Conservation (phyloP, 1,284 basidiomycete genomes). For the Tilletiaria anomala region DNA sequence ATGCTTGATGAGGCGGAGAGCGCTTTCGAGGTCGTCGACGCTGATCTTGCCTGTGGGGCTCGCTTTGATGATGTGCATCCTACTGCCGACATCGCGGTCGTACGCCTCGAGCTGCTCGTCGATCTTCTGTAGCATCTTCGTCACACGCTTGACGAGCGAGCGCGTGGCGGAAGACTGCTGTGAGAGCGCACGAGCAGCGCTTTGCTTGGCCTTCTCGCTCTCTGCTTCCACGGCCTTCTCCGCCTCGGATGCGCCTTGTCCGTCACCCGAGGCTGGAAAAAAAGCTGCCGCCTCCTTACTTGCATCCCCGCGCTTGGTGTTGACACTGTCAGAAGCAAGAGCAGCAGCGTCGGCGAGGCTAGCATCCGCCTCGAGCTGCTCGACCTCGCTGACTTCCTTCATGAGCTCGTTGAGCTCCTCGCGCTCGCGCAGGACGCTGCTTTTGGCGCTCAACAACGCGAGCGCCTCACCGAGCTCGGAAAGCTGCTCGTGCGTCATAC, state of each 20-base stretch:
- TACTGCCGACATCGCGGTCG: constrained; percentile 61
- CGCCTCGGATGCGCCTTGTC: constrained; percentile 2
- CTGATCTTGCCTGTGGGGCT: constrained; percentile 84
- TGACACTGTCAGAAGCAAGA: neutral
- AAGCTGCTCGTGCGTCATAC: constrained; percentile 94
- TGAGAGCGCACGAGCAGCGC: constrained; percentile 1
- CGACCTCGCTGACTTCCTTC: constrained; percentile 51
- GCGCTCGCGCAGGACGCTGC: constrained; percentile 91
- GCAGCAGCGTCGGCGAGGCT: neutral
- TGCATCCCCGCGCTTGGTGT: neutral
- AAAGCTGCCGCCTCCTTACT: neutral
- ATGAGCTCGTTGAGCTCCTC: constrained; percentile 76
- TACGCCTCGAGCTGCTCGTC: constrained; percentile 85
- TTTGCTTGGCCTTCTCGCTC: no score
- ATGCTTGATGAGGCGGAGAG: constrained; percentile 84
- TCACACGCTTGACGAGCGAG: constrained; percentile 81
- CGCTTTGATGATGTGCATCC: constrained; percentile 83
- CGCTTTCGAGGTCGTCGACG: constrained; percentile 74
- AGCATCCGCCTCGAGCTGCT: neutral
- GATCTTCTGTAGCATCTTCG: constrained; percentile 88
- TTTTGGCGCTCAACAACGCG: constrained; percentile 79
- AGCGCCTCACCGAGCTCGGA: constrained; percentile 85
- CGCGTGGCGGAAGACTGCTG: constrained; percentile 42
- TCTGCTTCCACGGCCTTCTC: constrained; percentile 3
- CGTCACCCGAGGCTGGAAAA: neutral